These are phyloP conservation scores for Penicillium lagena DNA, from an alignment of 495 filamentous ascomycete genomes.

Conservation along the genomic window DNA sequence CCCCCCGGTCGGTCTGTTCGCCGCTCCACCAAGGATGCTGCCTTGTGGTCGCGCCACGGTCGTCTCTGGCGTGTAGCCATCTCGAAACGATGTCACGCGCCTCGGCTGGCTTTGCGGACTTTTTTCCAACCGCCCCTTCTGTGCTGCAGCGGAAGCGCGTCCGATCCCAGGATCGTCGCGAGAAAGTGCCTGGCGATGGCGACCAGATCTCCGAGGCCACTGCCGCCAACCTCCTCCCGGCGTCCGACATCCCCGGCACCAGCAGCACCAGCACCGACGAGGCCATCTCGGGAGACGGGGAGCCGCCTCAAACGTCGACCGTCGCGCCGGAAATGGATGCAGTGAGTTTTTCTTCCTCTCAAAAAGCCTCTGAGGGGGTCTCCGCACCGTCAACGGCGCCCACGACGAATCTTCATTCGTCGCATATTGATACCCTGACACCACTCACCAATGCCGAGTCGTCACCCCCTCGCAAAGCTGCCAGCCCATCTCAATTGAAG, in stretches of 20 bases:
- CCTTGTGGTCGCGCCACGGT: constrained; percentile 23
- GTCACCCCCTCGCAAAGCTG: constrained; percentile 57
- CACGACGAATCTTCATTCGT: constrained; percentile 37
- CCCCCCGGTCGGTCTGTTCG: not conserved
- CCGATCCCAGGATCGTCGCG: constrained; percentile 34
- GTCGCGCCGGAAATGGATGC: too few species aligned
- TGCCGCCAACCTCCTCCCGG: constrained; percentile 2
- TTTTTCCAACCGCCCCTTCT: constrained; percentile 81
- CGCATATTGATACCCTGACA: constrained; percentile 55
- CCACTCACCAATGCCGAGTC: constrained; percentile 73
- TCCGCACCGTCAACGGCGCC: constrained; percentile 11
- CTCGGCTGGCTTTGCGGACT: constrained; percentile 78
- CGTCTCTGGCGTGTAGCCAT: constrained; percentile 39
- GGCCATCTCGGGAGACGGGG: constrained; percentile 1
- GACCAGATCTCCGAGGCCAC: constrained; percentile 11
- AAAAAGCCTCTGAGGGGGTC: constrained; percentile 34
- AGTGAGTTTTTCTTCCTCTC: constrained; percentile 38
- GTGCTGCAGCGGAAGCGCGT: constrained; percentile 51
- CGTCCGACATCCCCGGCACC: constrained; percentile 2
- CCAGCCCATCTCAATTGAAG: constrained; percentile 45
- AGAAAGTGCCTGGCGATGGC: constrained; percentile 11
- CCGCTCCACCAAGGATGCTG: constrained; percentile 35
- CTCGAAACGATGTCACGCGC: constrained; percentile 67
- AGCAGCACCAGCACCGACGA: constrained; percentile 10
- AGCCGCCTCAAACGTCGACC: constrained; percentile 4